phyloP scores from a whole-genome alignment of 164 flowering plant genomes.

The Magnolia kwangsiensis region DNA sequence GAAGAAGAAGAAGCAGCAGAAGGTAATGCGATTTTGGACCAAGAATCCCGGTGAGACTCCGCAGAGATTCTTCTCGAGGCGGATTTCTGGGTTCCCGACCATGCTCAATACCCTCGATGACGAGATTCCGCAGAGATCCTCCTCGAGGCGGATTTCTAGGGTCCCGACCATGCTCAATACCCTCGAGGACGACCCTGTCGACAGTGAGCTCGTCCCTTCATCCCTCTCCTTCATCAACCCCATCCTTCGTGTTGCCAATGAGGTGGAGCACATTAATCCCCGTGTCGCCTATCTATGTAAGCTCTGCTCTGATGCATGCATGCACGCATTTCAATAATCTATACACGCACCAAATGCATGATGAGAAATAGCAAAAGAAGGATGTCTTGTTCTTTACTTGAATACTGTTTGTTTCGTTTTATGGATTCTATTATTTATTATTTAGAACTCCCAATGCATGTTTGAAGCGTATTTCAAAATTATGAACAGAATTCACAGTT shows the following conservation, averaged over 20 bases:
- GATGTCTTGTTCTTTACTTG: too few relatives aligned
- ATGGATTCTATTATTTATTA: neutral
- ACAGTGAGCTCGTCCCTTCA: slow-evolving; percentile 80
- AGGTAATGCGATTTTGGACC: too few relatives aligned
- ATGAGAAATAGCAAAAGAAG: too few relatives aligned
- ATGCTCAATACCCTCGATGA: too few relatives aligned
- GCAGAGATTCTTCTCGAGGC: too few relatives aligned
- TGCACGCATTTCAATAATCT: too few relatives aligned
- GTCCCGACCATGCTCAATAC: slow-evolving; percentile 18
- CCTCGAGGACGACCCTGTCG: slow-evolving; percentile 25
- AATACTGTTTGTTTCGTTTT: neutral
- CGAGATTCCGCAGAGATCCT: slow-evolving; percentile 4
- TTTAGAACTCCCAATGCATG: neutral
- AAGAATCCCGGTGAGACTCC: too few relatives aligned
- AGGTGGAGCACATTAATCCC: slow-evolving; percentile 60
- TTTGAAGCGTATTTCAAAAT: neutral
- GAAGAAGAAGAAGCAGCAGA: too few relatives aligned
- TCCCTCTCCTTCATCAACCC: slow-evolving; percentile 71
- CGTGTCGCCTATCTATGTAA: slow-evolving; percentile 87
- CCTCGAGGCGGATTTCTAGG: slow-evolving; percentile 24
- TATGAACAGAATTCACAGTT: too few relatives aligned
- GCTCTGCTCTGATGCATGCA: slow-evolving; percentile 10
- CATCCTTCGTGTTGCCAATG: slow-evolving; percentile 90
- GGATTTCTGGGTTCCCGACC: too few relatives aligned
- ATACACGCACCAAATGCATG: too few relatives aligned